Conservation (phyloP, 495 filamentous ascomycete species). For the Thozetella sp. region DNA sequence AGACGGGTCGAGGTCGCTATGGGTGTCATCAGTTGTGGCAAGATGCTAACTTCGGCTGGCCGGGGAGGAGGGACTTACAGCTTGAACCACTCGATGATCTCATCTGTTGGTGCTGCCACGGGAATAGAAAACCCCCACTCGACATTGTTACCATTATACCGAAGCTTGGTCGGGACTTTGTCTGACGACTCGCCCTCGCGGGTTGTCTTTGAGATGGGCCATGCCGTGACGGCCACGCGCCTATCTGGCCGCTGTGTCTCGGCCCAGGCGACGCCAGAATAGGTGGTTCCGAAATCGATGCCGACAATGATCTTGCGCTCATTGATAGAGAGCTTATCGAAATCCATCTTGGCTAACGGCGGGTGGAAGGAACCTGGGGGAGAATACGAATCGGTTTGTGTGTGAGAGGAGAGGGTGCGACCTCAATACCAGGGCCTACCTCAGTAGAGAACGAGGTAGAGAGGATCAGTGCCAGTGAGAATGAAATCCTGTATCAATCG, state of each 20-base stretch:
- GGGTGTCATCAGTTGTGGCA: constrained; percentile 4
- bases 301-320: constrained; percentile 39
- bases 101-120: constrained; percentile 24
- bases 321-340: constrained; percentile 19
- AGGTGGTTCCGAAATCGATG: constrained; percentile 50
- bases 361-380: too few relatives aligned
- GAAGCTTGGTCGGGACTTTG: constrained; percentile 51
- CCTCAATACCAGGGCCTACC: too few relatives aligned
- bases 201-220: constrained; percentile 36
- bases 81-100: constrained; percentile 57
- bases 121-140: constrained; percentile 56
- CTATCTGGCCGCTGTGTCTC: constrained; percentile 26
- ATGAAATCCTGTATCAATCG: too few relatives aligned
- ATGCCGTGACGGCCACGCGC: constrained; percentile 41
- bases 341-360: constrained; percentile 28
- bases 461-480: too few relatives aligned
- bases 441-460: too few relatives aligned
- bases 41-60: too few relatives aligned
- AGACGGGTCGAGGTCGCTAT: constrained; percentile 22
- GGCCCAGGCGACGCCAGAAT: constrained; percentile 41
- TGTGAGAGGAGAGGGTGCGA: too few relatives aligned
- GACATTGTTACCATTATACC: constrained; percentile 30
- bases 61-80: constrained; percentile 34
- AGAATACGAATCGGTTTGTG: too few relatives aligned
- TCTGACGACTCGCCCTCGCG: constrained; percentile 36